These are phyloP conservation scores for Sanguinoderma infundibulare DNA, from an alignment of 1,284 basidiomycete genomes.

Conservation along the genomic window DNA sequence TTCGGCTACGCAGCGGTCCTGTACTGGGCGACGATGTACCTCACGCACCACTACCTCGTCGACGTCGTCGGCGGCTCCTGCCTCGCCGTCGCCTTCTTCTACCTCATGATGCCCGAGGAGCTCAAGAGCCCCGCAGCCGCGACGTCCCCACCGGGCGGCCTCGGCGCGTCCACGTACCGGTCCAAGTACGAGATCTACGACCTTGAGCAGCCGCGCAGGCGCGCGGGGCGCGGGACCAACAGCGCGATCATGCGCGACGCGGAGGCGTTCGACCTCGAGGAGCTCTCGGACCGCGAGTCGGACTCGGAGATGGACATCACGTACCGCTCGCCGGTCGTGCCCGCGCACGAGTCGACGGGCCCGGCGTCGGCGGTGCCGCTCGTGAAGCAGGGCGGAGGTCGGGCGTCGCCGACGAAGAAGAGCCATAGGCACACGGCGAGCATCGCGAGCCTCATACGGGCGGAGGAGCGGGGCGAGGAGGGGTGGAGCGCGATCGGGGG, in stretches of 20 bases:
- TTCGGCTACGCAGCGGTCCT: conserved; percentile 90
- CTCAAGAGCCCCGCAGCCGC: conserved; percentile 63
- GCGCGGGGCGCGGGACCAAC: conserved; percentile 34
- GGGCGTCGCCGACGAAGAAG: conserved; percentile 39
- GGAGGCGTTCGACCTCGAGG: conserved; percentile 61
- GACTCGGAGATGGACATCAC: conserved; percentile 72
- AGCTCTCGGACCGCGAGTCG: conserved; percentile 50
- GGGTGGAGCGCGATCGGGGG: conserved; percentile 77
- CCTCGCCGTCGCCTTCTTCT: conserved; percentile 88
- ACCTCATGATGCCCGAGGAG: conserved; percentile 84
- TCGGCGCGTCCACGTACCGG: conserved; percentile 36
- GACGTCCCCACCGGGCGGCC: conserved; percentile 48
- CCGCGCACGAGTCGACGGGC: conserved; percentile 39
- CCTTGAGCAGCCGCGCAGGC: conserved; percentile 50
- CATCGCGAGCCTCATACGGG: conserved; percentile 78
- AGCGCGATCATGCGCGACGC: conserved; percentile 44
- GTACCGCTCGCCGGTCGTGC: conserved; percentile 65
- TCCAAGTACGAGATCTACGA: conserved; percentile 80
- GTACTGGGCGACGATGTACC: conserved; percentile 99
- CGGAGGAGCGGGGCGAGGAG: conserved; percentile 74
- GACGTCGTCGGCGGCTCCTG: conserved; percentile 95
- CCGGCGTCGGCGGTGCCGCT: conserved; percentile 43
- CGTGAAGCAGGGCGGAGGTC: conserved; percentile 31
- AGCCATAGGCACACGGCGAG: conserved; percentile 78
- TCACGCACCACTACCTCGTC: conserved; percentile 97